A percentile compares a stretch with the other conserved stretches of the same genome.
phyloP scores from a whole-genome alignment of 2,329 filamentous ascomycete genomes.

The Colletotrichum gigasporum region DNA sequence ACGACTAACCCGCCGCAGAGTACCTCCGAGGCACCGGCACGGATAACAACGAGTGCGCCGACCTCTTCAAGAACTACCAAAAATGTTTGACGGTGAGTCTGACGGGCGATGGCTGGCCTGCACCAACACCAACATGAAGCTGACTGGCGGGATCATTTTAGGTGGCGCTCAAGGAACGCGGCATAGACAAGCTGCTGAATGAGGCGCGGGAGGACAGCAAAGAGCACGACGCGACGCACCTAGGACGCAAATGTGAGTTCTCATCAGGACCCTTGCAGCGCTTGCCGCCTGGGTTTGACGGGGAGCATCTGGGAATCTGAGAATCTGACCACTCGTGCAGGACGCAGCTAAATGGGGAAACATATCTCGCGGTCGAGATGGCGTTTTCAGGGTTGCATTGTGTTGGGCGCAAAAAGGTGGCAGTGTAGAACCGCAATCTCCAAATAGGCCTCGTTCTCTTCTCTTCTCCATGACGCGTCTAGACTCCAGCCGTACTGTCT shows the following conservation, averaged over 20 bases:
- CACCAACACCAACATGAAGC: background rate
- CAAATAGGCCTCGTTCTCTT: slow-evolving; percentile 6
- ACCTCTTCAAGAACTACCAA: slow-evolving; percentile 89
- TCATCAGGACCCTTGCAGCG: background rate
- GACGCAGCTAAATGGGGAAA: background rate
- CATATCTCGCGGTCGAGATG: slow-evolving; percentile 7
- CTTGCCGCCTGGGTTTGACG: too few relatives aligned
- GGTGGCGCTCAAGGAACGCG: slow-evolving; percentile 86
- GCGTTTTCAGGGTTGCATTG: slow-evolving; percentile 22
- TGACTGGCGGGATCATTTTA: slow-evolving; percentile 48
- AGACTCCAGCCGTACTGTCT: background rate
- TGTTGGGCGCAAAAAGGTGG: slow-evolving; percentile 10
- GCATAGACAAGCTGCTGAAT: slow-evolving; percentile 91
- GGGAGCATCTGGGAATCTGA: background rate
- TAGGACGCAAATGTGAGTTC: slow-evolving; percentile 52
- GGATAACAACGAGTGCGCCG: slow-evolving; percentile 84
- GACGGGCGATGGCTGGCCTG: background rate
- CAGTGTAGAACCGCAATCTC: slow-evolving; percentile 25
- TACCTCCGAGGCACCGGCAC: slow-evolving; percentile 88
- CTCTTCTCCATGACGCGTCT: slow-evolving; percentile 19
- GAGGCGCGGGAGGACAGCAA: slow-evolving; percentile 90
- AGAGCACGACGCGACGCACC: slow-evolving; percentile 76
- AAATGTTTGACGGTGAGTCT: slow-evolving; percentile 79
- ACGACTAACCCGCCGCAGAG: slow-evolving; percentile 61
- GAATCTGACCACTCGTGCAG: slow-evolving; percentile 23